Percentiles rank a stretch among this genome's conserved stretches.
Evolutionary conservation across 768 basidiomycete species (phyloP).

Genomic region (Gelatoporia subvermispora): DNA sequence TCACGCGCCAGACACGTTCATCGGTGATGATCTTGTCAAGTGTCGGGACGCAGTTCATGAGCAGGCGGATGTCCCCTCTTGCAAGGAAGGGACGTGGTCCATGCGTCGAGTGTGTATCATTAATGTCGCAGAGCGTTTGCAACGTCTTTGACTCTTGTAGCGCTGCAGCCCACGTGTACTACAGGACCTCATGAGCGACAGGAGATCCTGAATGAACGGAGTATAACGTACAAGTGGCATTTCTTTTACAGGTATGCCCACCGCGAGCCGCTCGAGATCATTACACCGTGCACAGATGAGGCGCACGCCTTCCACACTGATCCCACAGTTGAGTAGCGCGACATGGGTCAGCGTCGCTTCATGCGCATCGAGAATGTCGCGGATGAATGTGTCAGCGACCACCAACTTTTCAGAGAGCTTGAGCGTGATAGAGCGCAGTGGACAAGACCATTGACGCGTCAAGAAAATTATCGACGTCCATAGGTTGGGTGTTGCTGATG

Average conservation of each 20-base stretch:
- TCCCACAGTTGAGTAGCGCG: conserved; percentile 41
- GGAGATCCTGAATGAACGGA: background rate
- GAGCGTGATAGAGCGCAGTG: conserved; percentile 32
- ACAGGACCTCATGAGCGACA: background rate
- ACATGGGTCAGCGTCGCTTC: conserved; percentile 38
- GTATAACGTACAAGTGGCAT: conserved; percentile 16
- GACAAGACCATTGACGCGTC: conserved; percentile 29
- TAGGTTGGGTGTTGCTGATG: conserved; percentile 19
- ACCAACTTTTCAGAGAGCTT: conserved; percentile 40
- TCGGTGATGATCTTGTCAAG: conserved; percentile 46
- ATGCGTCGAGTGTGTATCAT: conserved; percentile 37
- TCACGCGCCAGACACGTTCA: conserved; percentile 51
- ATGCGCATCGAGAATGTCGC: conserved; percentile 39
- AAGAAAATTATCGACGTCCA: conserved; percentile 27
- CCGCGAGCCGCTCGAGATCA: conserved; percentile 43
- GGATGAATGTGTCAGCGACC: conserved; percentile 35
- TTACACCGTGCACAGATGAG: conserved; percentile 39
- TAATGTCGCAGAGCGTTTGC: conserved; percentile 40
- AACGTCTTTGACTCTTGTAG: conserved; percentile 34
- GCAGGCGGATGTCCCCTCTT: conserved; percentile 30
- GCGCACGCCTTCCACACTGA: conserved; percentile 35
- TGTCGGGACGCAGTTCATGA: conserved; percentile 37
- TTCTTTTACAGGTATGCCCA: conserved; percentile 49
- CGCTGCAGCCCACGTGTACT: conserved; percentile 31
- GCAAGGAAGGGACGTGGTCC: conserved; percentile 34